Percentiles rank a stretch among this genome's conserved stretches.
Evolutionary conservation across 768 basidiomycete species (phyloP).

Genomic region (Leccinum subtestaceum): DNA sequence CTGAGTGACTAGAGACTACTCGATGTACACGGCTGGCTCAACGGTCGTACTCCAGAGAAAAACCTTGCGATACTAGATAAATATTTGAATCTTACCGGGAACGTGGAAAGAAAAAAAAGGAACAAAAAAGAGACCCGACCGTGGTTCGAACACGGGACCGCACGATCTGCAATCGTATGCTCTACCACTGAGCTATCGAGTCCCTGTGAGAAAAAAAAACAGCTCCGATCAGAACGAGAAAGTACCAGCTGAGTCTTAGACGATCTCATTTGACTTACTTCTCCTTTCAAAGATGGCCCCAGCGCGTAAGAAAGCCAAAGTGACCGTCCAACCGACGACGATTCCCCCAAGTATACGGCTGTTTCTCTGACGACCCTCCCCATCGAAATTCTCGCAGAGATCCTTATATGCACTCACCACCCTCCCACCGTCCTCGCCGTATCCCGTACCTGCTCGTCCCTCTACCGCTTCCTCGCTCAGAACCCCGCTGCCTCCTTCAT

Average conservation of each 20-base stretch:
- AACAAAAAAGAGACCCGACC: conserved; percentile 33
- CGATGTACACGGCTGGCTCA: too few species aligned
- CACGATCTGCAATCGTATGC: conserved; percentile 61
- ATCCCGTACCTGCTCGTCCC: conserved; percentile 53
- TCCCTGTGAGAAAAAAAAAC: too few species aligned
- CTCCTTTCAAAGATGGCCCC: too few species aligned
- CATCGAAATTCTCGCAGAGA: conserved; percentile 62
- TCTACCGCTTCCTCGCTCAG: conserved; percentile 48
- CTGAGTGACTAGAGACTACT: too few species aligned
- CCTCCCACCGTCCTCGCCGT: conserved; percentile 58
- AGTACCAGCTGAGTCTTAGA: too few species aligned
- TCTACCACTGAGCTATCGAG: conserved; percentile 50
- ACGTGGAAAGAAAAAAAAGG: too few species aligned
- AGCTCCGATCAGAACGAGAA: too few species aligned
- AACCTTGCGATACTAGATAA: too few species aligned
- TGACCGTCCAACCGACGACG: not conserved
- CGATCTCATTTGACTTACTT: too few species aligned
- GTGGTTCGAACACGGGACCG: conserved; percentile 58
- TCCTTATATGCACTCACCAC: conserved; percentile 51
- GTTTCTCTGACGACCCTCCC: conserved; percentile 39
- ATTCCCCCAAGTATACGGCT: not conserved
- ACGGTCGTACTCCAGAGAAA: too few species aligned
- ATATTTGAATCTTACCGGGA: too few species aligned
- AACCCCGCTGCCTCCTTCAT: conserved; percentile 48
- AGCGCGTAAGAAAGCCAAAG: conserved; percentile 13